Conservation (phyloP, 495 filamentous ascomycete species). For the Staphylotrichum tortipilum region DNA sequence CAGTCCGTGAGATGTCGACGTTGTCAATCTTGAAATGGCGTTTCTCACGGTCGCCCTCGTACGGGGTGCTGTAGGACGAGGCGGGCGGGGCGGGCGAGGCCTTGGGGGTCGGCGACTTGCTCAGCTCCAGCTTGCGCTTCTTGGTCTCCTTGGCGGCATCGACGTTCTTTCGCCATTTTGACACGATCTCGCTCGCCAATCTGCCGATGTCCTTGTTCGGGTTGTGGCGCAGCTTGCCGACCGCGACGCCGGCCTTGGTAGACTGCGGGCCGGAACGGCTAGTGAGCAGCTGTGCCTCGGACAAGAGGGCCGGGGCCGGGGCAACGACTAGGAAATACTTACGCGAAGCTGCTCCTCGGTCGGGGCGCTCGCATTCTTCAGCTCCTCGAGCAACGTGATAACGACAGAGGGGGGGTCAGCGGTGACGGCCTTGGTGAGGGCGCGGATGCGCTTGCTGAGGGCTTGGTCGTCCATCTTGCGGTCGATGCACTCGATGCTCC, state of each 20-base stretch:
- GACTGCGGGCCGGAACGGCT: constrained; percentile 38
- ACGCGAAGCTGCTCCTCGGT: constrained; percentile 78
- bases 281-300: not conserved
- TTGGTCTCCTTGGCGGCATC: constrained; percentile 55
- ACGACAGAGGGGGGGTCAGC: constrained; percentile 58
- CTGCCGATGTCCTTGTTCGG: constrained; percentile 65
- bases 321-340: constrained; percentile 29
- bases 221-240: constrained; percentile 74
- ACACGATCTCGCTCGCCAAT: constrained; percentile 70
- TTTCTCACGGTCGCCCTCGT: constrained; percentile 66
- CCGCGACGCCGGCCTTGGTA: constrained; percentile 83
- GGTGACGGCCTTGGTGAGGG: constrained; percentile 65
- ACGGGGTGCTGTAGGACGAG: constrained; percentile 42
- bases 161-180: constrained; percentile 79
- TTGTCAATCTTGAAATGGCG: constrained; percentile 72
- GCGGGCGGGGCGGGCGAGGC: constrained; percentile 36
- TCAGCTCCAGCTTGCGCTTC: constrained; percentile 40
- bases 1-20: constrained; percentile 61
- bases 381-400: constrained; percentile 59
- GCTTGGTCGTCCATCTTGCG: constrained; percentile 71
- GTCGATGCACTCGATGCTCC: no score
- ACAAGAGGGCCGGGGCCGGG: not conserved
- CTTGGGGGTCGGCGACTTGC: constrained; percentile 33
- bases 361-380: constrained; percentile 69
- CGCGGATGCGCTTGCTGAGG: constrained; percentile 61